phyloP scores from a whole-genome alignment of 2,329 filamentous ascomycete species.

The Cladosporium colombiae region DNA sequence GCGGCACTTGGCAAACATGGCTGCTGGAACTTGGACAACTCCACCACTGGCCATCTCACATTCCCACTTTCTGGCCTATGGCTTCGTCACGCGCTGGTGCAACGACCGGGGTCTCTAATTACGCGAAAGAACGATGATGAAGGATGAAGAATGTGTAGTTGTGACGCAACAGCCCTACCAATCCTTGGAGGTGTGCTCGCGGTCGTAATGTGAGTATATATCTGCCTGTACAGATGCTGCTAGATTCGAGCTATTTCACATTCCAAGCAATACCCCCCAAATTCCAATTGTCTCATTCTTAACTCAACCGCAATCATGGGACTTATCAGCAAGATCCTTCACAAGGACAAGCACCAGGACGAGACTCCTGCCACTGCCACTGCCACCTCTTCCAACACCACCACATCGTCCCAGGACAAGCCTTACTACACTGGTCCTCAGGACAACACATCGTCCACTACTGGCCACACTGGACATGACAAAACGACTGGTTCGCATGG shows the following conservation, averaged over 20 bases:
- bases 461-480: background rate
- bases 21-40: constrained; percentile 13
- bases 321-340: constrained; percentile 10
- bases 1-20: constrained; percentile 2
- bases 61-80: constrained; percentile 13
- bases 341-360: constrained; percentile 11
- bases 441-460: background rate
- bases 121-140: constrained; percentile 12
- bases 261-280: background rate
- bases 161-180: constrained; percentile 7
- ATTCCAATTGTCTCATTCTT: background rate
- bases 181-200: constrained; percentile 11
- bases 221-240: background rate
- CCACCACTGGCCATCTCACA: background rate
- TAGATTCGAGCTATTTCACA: background rate
- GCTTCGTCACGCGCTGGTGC: background rate
- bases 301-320: constrained; percentile 12
- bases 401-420: background rate
- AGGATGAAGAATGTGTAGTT: constrained; percentile 1
- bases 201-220: background rate
- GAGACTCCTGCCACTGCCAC: background rate
- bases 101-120: background rate
- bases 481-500: background rate
- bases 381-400: background rate
- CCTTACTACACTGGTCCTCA: background rate